Evolutionary conservation across 768 basidiomycete species (phyloP).

Genomic region (Mycena filopes): DNA sequence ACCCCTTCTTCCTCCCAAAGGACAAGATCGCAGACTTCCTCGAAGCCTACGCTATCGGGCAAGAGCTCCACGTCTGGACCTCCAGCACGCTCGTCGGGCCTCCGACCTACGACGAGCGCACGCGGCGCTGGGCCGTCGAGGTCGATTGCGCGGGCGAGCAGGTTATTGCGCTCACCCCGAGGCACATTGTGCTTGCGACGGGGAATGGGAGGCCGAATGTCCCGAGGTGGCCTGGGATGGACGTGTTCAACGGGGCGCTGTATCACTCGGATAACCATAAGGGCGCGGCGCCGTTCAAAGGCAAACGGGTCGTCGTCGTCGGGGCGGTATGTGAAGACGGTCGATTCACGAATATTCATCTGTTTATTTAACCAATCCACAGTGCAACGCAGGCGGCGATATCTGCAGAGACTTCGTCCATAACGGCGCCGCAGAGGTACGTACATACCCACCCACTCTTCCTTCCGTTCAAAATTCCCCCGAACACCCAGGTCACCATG

Average conservation of each 20-base stretch:
- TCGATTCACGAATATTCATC: neutral
- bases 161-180: slow-evolving; percentile 1
- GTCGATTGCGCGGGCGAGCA: slow-evolving; percentile 8
- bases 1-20: slow-evolving; percentile 20
- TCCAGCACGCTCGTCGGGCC: slow-evolving; percentile 7
- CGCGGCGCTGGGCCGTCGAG: slow-evolving; percentile 18
- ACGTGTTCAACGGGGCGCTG: slow-evolving; percentile 11
- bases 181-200: slow-evolving; percentile 20
- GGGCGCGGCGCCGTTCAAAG: slow-evolving; percentile 24
- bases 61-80: slow-evolving; percentile 25
- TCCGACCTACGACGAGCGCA: slow-evolving; percentile 6
- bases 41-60: slow-evolving; percentile 21
- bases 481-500: slow-evolving; percentile 27
- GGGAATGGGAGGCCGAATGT: slow-evolving; percentile 16
- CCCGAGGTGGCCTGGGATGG: slow-evolving; percentile 24
- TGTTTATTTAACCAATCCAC: too few relatives aligned
- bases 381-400: slow-evolving; percentile 30
- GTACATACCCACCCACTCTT: neutral
- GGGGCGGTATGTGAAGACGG: slow-evolving; percentile 17
- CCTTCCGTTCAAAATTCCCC: too few relatives aligned
- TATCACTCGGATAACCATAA: slow-evolving; percentile 29
- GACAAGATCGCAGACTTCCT: slow-evolving; percentile 28
- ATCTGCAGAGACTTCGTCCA: slow-evolving; percentile 26
- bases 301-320: slow-evolving; percentile 24
- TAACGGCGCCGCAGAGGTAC: slow-evolving; percentile 27